Evolutionary conservation across 768 basidiomycete species (phyloP), one percentile per base, ranked within the genome.

Genomic region (Mycena olivaceomarginata): DNA sequence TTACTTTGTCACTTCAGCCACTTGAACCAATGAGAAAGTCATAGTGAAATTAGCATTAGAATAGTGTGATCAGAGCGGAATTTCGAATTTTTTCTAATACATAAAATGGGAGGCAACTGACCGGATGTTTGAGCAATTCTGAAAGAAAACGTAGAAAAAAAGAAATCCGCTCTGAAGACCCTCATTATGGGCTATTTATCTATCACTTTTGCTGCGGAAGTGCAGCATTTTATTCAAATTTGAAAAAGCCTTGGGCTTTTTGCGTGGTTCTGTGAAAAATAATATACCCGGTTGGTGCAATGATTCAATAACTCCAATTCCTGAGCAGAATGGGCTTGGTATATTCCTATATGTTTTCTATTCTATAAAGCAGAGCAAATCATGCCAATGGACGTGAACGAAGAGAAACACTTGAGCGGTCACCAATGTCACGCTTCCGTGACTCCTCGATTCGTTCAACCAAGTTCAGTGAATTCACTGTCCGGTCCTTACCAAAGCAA

Each of bases 11-110:
- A 57, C 56, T 57, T 57, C 56, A 57, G 56, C 56, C 56, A 7
- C 56, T 57, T 57, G 56, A 57, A 57, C 56, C 56, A 57, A 57
- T 57, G 56, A 22, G 56, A 57, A 57, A 57, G 56, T 57, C 56
- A 57, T 57, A 57, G 12, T 57, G 56, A 57, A 57, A 57, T 22
- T 57, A 57, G 56, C 56, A 57, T 57, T 60, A 60, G 25, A 60
- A 60, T 60, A 16, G 59, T 60, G 59, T 31, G 11, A 60, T 60
- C 59, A 60, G 59, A 60, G 59, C 59, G 59, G 31, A 60, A 60
- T 60, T 60, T 37, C 9, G 31, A 60, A 37, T 37, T 37, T 13
- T 37, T 37, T 60, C 31, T 6, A 37, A 60, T 60, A 60, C 59
- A 60, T 60, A 31, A 37, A 60, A 60, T 37, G 59, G 31, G 59